Evolutionary conservation across 2,329 filamentous ascomycete species (phyloP).

Genomic region (Phyllosticta paracitricarpa): DNA sequence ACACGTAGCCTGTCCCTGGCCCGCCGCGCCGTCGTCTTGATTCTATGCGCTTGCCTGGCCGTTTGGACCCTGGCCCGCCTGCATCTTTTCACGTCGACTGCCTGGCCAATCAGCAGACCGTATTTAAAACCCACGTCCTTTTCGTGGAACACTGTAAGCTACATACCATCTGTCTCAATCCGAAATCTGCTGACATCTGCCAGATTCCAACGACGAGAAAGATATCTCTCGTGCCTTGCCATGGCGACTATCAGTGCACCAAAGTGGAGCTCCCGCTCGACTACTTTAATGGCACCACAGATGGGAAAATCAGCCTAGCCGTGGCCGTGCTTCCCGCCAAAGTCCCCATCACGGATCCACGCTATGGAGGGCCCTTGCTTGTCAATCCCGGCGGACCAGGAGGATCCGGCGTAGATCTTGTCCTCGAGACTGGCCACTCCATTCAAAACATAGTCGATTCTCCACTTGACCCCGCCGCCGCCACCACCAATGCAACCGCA

Average conservation of each 20-base stretch:
- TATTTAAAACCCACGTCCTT: background rate
- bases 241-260: constrained; percentile 23
- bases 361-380: constrained; percentile 33
- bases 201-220: constrained; percentile 12
- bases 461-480: constrained; percentile 10
- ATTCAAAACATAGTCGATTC: constrained; percentile 24
- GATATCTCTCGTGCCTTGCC: constrained; percentile 24
- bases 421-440: constrained; percentile 16
- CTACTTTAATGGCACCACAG: constrained; percentile 26
- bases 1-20: background rate
- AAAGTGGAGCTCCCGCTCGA: constrained; percentile 26
- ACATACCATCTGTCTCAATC: background rate
- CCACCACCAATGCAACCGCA: constrained; percentile 14
- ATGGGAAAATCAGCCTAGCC: constrained; percentile 22
- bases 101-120: background rate
- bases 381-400: constrained; percentile 37
- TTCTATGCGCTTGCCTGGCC: background rate
- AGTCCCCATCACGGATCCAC: constrained; percentile 24
- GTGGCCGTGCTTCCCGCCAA: constrained; percentile 23
- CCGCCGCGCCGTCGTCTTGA: background rate
- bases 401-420: constrained; percentile 28
- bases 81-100: background rate
- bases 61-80: background rate
- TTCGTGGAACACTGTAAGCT: constrained; percentile 9
- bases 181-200: background rate